A percentile compares a stretch with the other conserved stretches of the same genome.
Evolutionary conservation across 2,329 filamentous ascomycete genomes (phyloP).

Genomic region (Aulographum hederae): DNA sequence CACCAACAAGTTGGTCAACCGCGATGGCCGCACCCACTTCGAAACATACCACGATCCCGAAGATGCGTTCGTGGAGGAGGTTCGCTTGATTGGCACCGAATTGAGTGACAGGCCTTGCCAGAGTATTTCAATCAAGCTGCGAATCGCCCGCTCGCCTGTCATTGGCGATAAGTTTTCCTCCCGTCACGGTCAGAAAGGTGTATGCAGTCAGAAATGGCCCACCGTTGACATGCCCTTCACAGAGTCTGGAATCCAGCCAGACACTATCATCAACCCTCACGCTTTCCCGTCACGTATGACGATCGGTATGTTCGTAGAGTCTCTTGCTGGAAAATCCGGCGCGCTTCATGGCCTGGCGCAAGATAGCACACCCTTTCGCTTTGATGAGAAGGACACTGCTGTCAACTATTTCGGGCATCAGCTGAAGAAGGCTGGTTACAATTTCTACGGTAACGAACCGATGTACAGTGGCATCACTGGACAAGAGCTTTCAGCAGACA

Average conservation of each 20-base stretch:
- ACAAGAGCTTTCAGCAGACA: constrained; percentile 82
- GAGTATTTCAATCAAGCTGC: constrained; percentile 80
- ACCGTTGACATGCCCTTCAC: constrained; percentile 89
- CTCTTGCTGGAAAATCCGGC: constrained; percentile 84
- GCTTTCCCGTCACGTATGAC: constrained; percentile 99
- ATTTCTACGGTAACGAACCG: constrained; percentile 95
- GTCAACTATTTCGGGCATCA: constrained; percentile 93
- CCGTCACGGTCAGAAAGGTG: constrained; percentile 95
- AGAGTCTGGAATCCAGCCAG: constrained; percentile 88
- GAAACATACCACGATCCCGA: constrained; percentile 92
- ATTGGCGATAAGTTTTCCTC: constrained; percentile 99
- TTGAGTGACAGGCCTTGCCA: constrained; percentile 68
- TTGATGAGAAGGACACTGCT: constrained; percentile 80
- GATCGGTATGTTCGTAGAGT: constrained; percentile 98
- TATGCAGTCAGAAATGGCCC: constrained; percentile 91
- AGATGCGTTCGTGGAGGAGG: constrained; percentile 76
- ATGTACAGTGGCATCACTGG: constrained; percentile 98
- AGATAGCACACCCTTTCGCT: constrained; percentile 88
- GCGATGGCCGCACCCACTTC: constrained; percentile 70
- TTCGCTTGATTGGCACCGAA: constrained; percentile 77
- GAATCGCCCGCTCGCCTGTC: constrained; percentile 72
- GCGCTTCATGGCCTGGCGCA: constrained; percentile 90
- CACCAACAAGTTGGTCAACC: constrained; percentile 63
- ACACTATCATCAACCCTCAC: constrained; percentile 98
- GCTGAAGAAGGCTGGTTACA: constrained; percentile 86